Base-by-base conservation (phyloP, 1,139 yeast species). In the Yamadazyma sp. region DNA sequence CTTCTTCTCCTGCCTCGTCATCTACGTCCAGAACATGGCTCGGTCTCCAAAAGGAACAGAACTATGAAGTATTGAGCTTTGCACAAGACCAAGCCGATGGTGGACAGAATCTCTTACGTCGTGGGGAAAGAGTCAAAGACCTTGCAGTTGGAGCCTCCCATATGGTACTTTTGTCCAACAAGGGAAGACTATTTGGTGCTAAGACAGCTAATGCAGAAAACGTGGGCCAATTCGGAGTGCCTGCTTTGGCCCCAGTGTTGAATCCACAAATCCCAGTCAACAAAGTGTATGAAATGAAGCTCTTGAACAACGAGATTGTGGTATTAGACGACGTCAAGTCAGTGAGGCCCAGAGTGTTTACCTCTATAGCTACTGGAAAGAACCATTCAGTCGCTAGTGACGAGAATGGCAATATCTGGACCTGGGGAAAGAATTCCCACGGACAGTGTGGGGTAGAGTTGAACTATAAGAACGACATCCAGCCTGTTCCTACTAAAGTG, bases 201-300 rank as follows among this genome's bases (percentile, higher is more conserved):
- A 74, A 86, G 11, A 77, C 94, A 0, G 81, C 82, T 0, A 48
- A 57, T 17, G 53, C 38, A 48, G 54, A 17, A 25, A 76, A 61
- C 73, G 83, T 30, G 49, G 98, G 97, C 5, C 98, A 91, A 62
- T 87, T 75, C 60, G 98, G 98, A 11, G 59, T 87, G 16, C 94
- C 95, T 0, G 61, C 66, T 11, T 76, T 69, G 49, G 81, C 95
- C 0, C 91, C 87, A 42, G 81, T 79, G 50, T 80, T 42, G 5
- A 42, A 44, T 4, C 39, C 48, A 6, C 38, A 42, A 5, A 50
- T 65, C 11, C 65, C 70, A 2, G 20, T 48, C 9, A 61, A 68
- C 42, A 42, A 49, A 28, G 62, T 66, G 1, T 55, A 60, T 41
- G 74, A 69, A 40, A 50, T 71, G 52, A 59, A 65, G 0, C 52